Evolutionary conservation across 169 alveolate genomes (phyloP).

Genomic region (Plasmodium vivax): DNA sequence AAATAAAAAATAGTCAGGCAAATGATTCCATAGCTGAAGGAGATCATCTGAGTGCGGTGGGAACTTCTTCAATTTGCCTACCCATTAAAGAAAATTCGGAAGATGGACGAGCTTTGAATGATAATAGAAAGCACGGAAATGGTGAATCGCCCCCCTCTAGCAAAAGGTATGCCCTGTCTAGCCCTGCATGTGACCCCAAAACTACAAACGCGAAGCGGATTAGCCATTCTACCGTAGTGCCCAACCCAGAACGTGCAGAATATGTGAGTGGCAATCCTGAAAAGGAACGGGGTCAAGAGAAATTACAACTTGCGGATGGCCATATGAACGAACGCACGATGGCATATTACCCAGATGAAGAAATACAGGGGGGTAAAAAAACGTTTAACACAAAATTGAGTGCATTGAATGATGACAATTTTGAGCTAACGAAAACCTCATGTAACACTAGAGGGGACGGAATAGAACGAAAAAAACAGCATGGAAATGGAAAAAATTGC

Average conservation of each 20-base stretch:
- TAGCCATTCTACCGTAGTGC: neutral
- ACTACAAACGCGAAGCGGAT: neutral
- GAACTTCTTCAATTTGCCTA: neutral
- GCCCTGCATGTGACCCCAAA: neutral
- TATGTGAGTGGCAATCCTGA: neutral
- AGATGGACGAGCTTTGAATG: neutral
- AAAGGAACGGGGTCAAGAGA: neutral
- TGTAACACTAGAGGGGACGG: neutral
- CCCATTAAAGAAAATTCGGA: conserved; percentile 14
- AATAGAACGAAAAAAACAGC: neutral
- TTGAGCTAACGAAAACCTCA: neutral
- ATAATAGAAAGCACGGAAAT: neutral
- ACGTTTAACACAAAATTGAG: neutral
- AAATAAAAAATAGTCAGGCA: neutral
- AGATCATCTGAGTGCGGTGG: neutral
- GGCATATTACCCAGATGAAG: neutral
- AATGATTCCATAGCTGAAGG: neutral
- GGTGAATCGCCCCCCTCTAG: neutral
- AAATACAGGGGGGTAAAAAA: neutral
- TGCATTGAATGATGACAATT: neutral
- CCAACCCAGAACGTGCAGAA: neutral
- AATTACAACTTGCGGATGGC: neutral
- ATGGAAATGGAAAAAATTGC: neutral
- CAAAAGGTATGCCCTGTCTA: neutral
- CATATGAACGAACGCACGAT: neutral